phyloP scores from a whole-genome alignment of 139 green algal genomes.

The Picochlorum sp. region DNA sequence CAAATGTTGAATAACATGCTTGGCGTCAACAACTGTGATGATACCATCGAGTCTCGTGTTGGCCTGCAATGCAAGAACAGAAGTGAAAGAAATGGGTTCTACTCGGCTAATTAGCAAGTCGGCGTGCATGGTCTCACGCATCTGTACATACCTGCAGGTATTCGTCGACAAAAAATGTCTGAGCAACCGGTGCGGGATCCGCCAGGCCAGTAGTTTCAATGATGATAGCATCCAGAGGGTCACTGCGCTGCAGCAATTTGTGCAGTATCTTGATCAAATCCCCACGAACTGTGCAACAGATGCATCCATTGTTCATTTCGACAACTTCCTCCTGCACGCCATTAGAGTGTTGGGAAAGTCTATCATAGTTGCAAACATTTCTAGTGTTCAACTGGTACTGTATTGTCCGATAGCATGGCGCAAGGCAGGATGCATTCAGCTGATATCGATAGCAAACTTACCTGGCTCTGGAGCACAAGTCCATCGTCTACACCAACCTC shows the following conservation, averaged over 20 bases:
- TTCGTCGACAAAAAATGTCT: slow-evolving; percentile 86
- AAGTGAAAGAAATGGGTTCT: not conserved
- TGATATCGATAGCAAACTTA: too few relatives aligned
- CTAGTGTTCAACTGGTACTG: not conserved
- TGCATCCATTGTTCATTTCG: slow-evolving; percentile 62
- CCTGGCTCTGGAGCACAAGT: slow-evolving; percentile 53
- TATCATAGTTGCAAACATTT: not conserved
- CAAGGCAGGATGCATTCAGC: not conserved
- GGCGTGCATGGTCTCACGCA: not conserved
- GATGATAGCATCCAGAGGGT: slow-evolving; percentile 75
- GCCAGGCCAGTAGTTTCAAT: slow-evolving; percentile 84
- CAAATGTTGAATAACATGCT: slow-evolving; percentile 71
- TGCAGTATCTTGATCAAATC: slow-evolving; percentile 75
- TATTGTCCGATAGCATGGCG: not conserved
- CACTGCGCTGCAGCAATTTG: slow-evolving; percentile 65
- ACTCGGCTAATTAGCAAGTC: too few relatives aligned
- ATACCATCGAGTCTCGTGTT: slow-evolving; percentile 45
- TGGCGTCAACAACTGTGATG: slow-evolving; percentile 72
- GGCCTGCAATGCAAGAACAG: slow-evolving; percentile 16
- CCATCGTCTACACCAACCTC: slow-evolving; percentile 67
- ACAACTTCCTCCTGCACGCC: slow-evolving; percentile 63
- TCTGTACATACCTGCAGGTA: slow-evolving; percentile 5
- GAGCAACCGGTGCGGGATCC: slow-evolving; percentile 75
- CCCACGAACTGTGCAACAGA: slow-evolving; percentile 50
- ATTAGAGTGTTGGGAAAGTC: too few relatives aligned